Evolutionary conservation across 371 early-diverging fungal species (phyloP), one percentile per base, ranked within the genome.

Genomic region (Mucor ambiguus): DNA sequence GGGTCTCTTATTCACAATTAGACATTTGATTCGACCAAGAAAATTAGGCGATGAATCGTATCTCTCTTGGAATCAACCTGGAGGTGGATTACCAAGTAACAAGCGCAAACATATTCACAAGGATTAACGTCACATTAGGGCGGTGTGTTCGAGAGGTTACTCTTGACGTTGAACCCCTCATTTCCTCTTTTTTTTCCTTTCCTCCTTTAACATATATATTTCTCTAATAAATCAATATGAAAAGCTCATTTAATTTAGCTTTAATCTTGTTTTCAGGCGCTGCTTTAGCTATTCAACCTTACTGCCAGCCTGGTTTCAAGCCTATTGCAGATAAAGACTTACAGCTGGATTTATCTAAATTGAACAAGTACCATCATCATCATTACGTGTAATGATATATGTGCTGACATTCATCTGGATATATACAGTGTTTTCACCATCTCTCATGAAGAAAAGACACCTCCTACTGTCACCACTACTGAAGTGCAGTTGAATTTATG

Each of bases 21-120:
- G 95, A 37, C 95, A 98, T 63, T 77, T 92, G 58, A 85, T 92
- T 70, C 92, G 91, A 69, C 99, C 99, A 63, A 85, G 84, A 65
- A 84, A 81, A 77, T 52, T 84, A 41, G 83, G 83, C 28, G 83
- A 83, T 62, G 60, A 66, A 3, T 65, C 70, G 22, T 80, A 80
- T 59, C 61, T 82, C 6, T 79, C 75, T 37, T 73, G 77, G 80
- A 75, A 79, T 54, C 69, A 79, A 60, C 77, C 73, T 35, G 77
- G 76, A 49, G 76, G 80, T 28, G 79, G 79, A 24, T 57, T 82
- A 38, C 77, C 78, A 16, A 69, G 29, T 28, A 67, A 65, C 48
- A 63, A 61, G 46, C 66, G 64, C 24, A 37, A 30, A 22, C 71
- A 66, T 55, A 60, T 70, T 28, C 71, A 70, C 44, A 66, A 63